Conservation (phyloP, 768 basidiomycete genomes). For the Rhodotorula babjevae region DNA sequence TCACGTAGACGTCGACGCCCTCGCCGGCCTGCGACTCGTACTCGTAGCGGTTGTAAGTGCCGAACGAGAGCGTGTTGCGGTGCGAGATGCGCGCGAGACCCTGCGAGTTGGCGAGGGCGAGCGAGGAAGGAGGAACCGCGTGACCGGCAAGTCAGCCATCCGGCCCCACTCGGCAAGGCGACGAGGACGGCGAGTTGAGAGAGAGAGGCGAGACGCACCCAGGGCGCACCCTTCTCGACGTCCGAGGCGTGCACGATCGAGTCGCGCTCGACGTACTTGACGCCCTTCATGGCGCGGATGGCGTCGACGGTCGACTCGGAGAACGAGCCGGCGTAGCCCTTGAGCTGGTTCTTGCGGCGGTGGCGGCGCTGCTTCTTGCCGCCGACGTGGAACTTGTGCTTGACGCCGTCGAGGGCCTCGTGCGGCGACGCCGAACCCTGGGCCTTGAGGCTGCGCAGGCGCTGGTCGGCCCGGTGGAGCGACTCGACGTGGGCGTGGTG, state of each 20-base stretch:
- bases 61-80: conserved; percentile 64
- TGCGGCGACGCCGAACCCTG: not conserved
- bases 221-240: conserved; percentile 61
- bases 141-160: conserved; percentile 1
- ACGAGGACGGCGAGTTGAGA: not conserved
- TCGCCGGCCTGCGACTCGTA: conserved; percentile 70
- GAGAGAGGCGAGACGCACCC: conserved; percentile 57
- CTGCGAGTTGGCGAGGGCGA: conserved; percentile 50
- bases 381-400: conserved; percentile 40
- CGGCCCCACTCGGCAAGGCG: not conserved
- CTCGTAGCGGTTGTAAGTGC: conserved; percentile 75
- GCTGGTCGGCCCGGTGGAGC: conserved; percentile 58
- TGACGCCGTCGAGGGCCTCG: conserved; percentile 49
- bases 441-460: conserved; percentile 12
- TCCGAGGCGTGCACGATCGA: conserved; percentile 79
- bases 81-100: conserved; percentile 95
- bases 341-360: conserved; percentile 19
- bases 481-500: conserved; percentile 70
- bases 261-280: conserved; percentile 87
- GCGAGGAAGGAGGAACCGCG: conserved; percentile 19
- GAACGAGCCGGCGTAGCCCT: conserved; percentile 43
- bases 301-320: conserved; percentile 59
- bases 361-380: conserved; percentile 22
- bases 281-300: conserved; percentile 78
- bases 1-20: conserved; percentile 76